Evolutionary conservation across 2,329 filamentous ascomycete species (phyloP), one percentile per base, ranked within the genome.

Genomic region (Neonectria coccinea): DNA sequence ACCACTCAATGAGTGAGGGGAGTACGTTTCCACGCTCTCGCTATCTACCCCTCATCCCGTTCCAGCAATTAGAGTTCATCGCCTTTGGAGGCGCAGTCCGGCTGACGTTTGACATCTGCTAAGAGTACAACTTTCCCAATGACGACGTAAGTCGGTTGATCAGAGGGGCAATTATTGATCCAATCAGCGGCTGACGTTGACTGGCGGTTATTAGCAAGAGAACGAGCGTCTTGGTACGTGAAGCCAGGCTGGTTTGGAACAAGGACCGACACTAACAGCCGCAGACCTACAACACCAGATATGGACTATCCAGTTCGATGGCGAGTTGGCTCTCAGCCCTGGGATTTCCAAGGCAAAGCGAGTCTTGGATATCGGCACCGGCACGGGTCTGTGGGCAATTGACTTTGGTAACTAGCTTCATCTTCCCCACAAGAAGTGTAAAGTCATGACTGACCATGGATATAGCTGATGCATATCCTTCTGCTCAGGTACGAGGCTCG

Each of bases 311-410:
- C 59, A 66, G 33, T 67, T 66, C 39, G 59, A 64, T 10, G 63
- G 65, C 5, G 48, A 67, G 44, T 50, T 63, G 11, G 65, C 65
- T 20, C 52, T 67, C 5, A 67, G 39, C 36, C 67, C 68, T 5
- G 59, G 65, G 1, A n/a, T 29, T 4, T 48, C 64, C 1, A 51
- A 61, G 5, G 70, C 71, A 11, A 70, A 70, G 57, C 65, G 71
- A n/a, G 71, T 73, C 14, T 69, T 75, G 7, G 72, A 75, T 18
- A 60, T 67, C 2, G 73, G 73, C 2, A 75, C 73, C 0, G 73
- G 73, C 5, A 74, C 72, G 1, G 73, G 73, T 5, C 68, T 73
- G 10, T 74, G 73, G 71, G 71, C 71, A 5, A 69, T 74, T 54
- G 72, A 74, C 18, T 74, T 70, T 48, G 73, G 67, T 64, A 50